Conservation (phyloP, 2,329 filamentous ascomycete species). For the Teratosphaeria nubilosa region DNA sequence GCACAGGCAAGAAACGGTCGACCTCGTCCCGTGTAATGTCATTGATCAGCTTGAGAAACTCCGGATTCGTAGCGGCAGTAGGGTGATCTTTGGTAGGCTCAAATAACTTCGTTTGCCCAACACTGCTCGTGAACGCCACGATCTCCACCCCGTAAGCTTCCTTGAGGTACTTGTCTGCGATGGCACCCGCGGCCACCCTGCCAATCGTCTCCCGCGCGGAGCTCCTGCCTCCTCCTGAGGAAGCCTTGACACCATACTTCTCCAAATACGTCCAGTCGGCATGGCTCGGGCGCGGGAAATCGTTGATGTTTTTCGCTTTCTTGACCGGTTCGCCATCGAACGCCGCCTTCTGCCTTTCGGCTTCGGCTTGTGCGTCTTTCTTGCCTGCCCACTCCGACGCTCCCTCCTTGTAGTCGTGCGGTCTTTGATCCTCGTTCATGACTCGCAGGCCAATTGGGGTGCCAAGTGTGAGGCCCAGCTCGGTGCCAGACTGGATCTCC, state of each 20-base stretch:
- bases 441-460: slow-evolving; percentile 85
- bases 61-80: slow-evolving; percentile 62
- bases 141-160: slow-evolving; percentile 81
- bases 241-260: slow-evolving; percentile 92
- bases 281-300: slow-evolving; percentile 82
- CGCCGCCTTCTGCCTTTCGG: background rate
- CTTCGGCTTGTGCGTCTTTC: background rate
- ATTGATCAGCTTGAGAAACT: slow-evolving; percentile 64
- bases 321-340: background rate
- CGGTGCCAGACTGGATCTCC: slow-evolving; percentile 84
- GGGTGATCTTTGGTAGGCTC: slow-evolving; percentile 59
- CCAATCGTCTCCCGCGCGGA: slow-evolving; percentile 91
- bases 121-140: slow-evolving; percentile 77
- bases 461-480: slow-evolving; percentile 79
- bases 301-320: slow-evolving; percentile 60
- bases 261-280: slow-evolving; percentile 96
- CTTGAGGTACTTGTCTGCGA: slow-evolving; percentile 84
- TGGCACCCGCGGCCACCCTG: slow-evolving; percentile 80
- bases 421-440: slow-evolving; percentile 84
- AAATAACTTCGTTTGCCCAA: slow-evolving; percentile 71
- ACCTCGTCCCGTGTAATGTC: slow-evolving; percentile 65
- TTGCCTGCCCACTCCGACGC: background rate
- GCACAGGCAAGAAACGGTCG: slow-evolving; percentile 73
- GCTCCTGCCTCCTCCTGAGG: slow-evolving; percentile 77
- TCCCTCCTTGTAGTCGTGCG: slow-evolving; percentile 67